phyloP scores from a whole-genome alignment of 306 rosid species.

The Acacia crassicarpa region DNA sequence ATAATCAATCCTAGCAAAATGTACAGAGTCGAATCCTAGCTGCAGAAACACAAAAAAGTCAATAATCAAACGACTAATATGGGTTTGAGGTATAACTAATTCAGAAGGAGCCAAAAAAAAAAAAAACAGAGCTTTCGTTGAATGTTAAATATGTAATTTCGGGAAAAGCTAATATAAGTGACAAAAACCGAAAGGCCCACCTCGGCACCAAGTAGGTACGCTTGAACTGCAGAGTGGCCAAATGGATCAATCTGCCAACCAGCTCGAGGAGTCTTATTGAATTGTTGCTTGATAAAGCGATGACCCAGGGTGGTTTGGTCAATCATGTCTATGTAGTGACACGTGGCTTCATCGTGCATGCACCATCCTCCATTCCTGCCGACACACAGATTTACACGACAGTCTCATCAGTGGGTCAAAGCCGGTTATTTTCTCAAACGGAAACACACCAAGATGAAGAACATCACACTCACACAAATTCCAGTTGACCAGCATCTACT shows the following conservation, averaged over 20 bases:
- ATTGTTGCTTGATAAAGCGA: conserved; percentile 55
- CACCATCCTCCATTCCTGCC: conserved; percentile 96
- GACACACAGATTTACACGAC: background rate
- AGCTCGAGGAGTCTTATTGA: conserved; percentile 68
- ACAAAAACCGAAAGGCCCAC: conserved; percentile 29
- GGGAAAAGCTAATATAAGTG: background rate
- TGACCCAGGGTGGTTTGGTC: conserved; percentile 92
- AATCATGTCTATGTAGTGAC: conserved; percentile 89
- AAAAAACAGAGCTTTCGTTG: background rate
- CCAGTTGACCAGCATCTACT: conserved; percentile 65
- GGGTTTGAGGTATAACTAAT: background rate
- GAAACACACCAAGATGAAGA: background rate
- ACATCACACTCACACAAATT: conserved; percentile 57
- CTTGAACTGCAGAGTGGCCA: conserved; percentile 92
- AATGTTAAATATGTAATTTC: background rate
- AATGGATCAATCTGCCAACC: conserved; percentile 98
- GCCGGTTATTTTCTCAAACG: background rate
- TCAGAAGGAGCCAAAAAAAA: background rate
- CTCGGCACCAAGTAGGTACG: conserved; percentile 78
- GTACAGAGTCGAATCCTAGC: conserved; percentile 93
- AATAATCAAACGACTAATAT: background rate
- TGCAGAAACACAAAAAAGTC: conserved; percentile 33
- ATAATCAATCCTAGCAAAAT: conserved; percentile 91
- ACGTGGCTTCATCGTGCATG: conserved; percentile 96
- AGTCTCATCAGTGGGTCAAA: background rate